Percentiles rank a stretch among this genome's conserved stretches.
Conservation (phyloP, 495 filamentous ascomycete genomes). For the Annulohypoxylon nitens region DNA sequence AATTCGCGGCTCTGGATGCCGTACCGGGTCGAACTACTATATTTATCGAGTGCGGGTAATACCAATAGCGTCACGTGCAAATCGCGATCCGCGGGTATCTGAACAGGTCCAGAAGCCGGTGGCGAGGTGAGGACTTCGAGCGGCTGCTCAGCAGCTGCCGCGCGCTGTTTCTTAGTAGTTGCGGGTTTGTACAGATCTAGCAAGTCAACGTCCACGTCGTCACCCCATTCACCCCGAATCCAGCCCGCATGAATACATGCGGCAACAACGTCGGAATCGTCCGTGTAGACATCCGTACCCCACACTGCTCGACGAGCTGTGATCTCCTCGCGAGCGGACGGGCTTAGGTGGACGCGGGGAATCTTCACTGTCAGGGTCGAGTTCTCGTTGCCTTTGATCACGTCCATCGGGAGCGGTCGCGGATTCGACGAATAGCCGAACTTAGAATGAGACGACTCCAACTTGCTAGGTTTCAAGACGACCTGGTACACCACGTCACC, state of each 20-base stretch:
- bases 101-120: constrained; percentile 62
- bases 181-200: constrained; percentile 71
- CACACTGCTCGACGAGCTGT: constrained; percentile 82
- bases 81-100: constrained; percentile 73
- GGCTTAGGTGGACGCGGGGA: constrained; percentile 79
- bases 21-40: constrained; percentile 77
- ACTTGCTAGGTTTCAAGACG: constrained; percentile 68
- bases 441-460: constrained; percentile 63
- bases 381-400: constrained; percentile 86
- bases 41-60: constrained; percentile 81
- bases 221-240: constrained; percentile 87
- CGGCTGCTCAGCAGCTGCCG: constrained; percentile 44
- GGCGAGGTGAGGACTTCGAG: constrained; percentile 58
- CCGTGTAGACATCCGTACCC: constrained; percentile 95
- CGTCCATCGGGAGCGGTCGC: constrained; percentile 73
- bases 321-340: constrained; percentile 80
- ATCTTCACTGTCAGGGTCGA: constrained; percentile 91
- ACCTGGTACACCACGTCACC: constrained; percentile 69
- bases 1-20: constrained; percentile 86
- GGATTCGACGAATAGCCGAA: constrained; percentile 79
- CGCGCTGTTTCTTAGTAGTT: constrained; percentile 47
- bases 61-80: constrained; percentile 87
- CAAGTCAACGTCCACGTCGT: constrained; percentile 74
- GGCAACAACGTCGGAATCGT: constrained; percentile 93
- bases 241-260: constrained; percentile 94